phyloP scores from a whole-genome alignment of 176 grass and related monocot genomes.

The Aegilops bicornis region DNA sequence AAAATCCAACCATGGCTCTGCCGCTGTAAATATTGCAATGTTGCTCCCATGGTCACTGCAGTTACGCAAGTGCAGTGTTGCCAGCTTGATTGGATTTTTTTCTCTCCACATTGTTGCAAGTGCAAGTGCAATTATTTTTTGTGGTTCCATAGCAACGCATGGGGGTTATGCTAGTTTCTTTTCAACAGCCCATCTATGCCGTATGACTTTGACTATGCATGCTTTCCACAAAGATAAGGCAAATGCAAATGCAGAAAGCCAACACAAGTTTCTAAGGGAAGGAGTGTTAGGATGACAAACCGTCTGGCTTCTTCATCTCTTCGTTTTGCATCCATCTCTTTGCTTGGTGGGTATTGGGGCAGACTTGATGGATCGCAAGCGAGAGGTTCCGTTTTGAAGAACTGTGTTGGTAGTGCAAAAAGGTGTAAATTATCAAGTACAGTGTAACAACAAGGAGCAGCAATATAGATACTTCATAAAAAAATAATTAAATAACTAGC shows the following conservation, averaged over 20 bases:
- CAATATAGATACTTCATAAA: neutral
- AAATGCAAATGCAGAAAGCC: neutral
- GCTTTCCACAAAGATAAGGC: constrained; percentile 17
- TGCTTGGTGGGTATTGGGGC: constrained; percentile 78
- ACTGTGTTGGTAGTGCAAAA: constrained; percentile 42
- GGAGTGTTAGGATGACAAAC: constrained; percentile 31
- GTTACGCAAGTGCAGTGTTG: too few relatives aligned
- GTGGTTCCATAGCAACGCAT: too few relatives aligned
- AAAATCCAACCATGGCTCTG: neutral
- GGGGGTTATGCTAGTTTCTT: neutral
- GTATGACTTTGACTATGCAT: neutral
- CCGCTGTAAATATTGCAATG: neutral
- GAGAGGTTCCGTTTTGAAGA: constrained; percentile 70
- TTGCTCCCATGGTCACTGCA: neutral
- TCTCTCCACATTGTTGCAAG: neutral
- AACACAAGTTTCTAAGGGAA: constrained; percentile 9
- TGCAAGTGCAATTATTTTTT: too few relatives aligned
- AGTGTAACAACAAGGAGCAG: too few relatives aligned
- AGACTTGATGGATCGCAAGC: constrained; percentile 74
- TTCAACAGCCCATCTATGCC: neutral
- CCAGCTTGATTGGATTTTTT: neutral
- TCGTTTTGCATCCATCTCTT: constrained; percentile 84
- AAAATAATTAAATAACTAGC: neutral
- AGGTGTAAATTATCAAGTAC: constrained; percentile 1
- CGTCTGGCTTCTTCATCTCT: constrained; percentile 90